These are phyloP conservation scores for Naganishia albida DNA, from an alignment of 1,284 basidiomycete genomes.

Conservation along the genomic window DNA sequence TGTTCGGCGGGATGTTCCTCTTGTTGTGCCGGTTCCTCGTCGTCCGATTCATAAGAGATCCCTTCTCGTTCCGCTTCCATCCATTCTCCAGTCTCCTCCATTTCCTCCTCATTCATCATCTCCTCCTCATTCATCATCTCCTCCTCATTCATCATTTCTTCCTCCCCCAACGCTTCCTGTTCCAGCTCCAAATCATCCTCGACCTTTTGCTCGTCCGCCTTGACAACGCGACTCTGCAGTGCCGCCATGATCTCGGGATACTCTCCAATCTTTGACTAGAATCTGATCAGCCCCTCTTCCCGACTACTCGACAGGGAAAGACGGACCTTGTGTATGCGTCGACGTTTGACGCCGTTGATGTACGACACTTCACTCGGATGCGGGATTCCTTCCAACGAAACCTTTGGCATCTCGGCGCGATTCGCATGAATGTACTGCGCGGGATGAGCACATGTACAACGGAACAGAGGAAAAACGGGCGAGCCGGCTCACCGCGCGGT, in stretches of 20 bases:
- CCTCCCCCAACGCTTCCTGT: constrained; percentile 32
- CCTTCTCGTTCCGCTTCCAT: background rate
- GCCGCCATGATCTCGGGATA: constrained; percentile 19
- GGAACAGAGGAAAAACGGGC: constrained; percentile 1
- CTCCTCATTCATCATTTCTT: constrained; percentile 33
- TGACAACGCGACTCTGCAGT: background rate
- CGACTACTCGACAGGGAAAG: background rate
- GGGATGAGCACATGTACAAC: background rate
- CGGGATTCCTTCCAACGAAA: constrained; percentile 31
- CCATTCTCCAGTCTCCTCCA: background rate
- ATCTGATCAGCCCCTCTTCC: background rate
- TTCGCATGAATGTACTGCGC: constrained; percentile 33
- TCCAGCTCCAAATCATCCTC: constrained; percentile 27
- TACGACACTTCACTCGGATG: constrained; percentile 30
- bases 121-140: constrained; percentile 27
- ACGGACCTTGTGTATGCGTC: constrained; percentile 28
- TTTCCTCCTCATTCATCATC: constrained; percentile 19
- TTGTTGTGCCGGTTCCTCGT: constrained; percentile 1
- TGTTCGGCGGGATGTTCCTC: constrained; percentile 17
- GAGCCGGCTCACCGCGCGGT: constrained; percentile 38
- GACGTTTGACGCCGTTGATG: constrained; percentile 33
- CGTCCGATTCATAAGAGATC: background rate
- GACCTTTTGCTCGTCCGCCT: constrained; percentile 24
- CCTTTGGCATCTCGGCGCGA: constrained; percentile 36
- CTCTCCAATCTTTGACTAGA: constrained; percentile 9